Conservation (phyloP, 139 green algal species). For the Spirogloea muscicola region DNA sequence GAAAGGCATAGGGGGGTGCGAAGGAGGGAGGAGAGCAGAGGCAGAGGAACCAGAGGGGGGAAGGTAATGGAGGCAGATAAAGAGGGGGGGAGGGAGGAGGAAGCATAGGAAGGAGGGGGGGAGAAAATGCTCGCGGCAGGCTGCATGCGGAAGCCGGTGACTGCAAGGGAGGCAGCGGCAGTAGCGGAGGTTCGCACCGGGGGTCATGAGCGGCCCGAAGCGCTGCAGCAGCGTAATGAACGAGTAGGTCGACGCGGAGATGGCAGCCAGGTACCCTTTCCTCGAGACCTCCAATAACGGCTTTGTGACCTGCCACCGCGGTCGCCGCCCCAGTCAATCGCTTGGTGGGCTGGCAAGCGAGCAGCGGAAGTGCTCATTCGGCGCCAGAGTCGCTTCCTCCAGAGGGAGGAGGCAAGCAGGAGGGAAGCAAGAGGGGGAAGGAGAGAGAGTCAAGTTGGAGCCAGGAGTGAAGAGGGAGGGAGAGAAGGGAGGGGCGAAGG, state of each 20-base stretch:
- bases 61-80: too few species aligned
- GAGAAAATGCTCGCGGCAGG: too few species aligned
- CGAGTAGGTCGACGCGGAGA: conserved; percentile 95
- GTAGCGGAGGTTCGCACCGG: conserved; percentile 9
- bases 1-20: too few species aligned
- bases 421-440: background rate
- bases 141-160: too few species aligned
- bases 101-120: conserved; percentile 31
- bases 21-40: too few species aligned
- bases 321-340: background rate
- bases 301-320: conserved; percentile 71
- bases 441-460: background rate
- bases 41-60: too few species aligned
- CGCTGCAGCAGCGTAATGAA: conserved; percentile 87
- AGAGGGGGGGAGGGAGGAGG: conserved; percentile 54
- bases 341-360: too few species aligned
- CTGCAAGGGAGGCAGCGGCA: background rate
- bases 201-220: conserved; percentile 69
- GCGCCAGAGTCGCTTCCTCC: too few species aligned
- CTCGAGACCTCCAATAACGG: conserved; percentile 90
- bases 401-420: too few species aligned
- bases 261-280: conserved; percentile 91
- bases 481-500: too few species aligned
- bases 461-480: too few species aligned
- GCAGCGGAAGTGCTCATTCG: too few species aligned